Conservation (phyloP, 2,329 filamentous ascomycete species). For the Fusarium buharicum region DNA sequence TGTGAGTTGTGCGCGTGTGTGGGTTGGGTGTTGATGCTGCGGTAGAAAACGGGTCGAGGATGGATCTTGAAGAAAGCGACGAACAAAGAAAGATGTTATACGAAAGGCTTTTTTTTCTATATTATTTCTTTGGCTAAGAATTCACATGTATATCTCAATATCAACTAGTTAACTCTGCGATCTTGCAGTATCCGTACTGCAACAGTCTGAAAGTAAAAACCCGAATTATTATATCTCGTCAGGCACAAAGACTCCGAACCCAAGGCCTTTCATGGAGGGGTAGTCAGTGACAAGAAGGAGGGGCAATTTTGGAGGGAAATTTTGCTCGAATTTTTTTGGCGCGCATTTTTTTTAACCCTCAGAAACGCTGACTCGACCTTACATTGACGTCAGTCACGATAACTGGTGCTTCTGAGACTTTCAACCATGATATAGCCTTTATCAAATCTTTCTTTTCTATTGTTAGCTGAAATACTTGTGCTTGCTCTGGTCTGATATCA, state of each 20-base stretch:
- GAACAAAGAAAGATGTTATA: neutral
- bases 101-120: neutral
- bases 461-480: no score
- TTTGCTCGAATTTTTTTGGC: constrained; percentile 10
- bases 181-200: neutral
- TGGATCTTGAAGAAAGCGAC: constrained; percentile 21
- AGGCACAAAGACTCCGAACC: constrained; percentile 33
- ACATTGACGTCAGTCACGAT: constrained; percentile 8
- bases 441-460: no score
- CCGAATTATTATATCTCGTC: constrained; percentile 19
- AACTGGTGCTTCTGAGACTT: no score
- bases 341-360: neutral
- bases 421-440: neutral
- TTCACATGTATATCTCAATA: neutral
- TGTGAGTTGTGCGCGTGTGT: constrained; percentile 35
- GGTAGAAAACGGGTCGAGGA: constrained; percentile 41
- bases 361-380: neutral
- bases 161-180: neutral
- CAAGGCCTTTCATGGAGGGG: constrained; percentile 23
- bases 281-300: constrained; percentile 15
- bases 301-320: constrained; percentile 21
- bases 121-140: no score
- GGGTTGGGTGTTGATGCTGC: constrained; percentile 37
- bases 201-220: neutral
- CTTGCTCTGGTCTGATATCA: no score